Conservation (phyloP, 192 early-diverging fungal species). For the Linderina pennispora region DNA sequence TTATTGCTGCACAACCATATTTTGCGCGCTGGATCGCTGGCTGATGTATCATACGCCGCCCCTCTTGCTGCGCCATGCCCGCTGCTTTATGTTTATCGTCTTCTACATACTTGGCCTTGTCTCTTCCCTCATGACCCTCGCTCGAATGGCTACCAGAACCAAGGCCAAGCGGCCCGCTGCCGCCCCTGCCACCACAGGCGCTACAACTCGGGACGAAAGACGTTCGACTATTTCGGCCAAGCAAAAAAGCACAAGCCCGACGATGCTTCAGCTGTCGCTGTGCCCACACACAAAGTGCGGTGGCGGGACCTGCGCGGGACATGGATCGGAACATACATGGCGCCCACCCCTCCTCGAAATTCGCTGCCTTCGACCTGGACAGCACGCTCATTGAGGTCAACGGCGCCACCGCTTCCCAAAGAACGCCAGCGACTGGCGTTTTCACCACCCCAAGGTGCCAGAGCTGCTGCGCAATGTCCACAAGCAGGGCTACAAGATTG, state of each 20-base stretch:
- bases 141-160: too few relatives aligned
- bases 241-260: too few relatives aligned
- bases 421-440: constrained; percentile 75
- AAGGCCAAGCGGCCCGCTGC: too few relatives aligned
- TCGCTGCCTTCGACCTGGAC: constrained; percentile 57
- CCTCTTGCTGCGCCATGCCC: constrained; percentile 78
- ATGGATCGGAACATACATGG: constrained; percentile 33
- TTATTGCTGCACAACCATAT: constrained; percentile 57
- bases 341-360: constrained; percentile 24
- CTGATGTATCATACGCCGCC: too few relatives aligned
- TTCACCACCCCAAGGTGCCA: constrained; percentile 55
- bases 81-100: constrained; percentile 92
- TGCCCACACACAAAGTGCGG: constrained; percentile 65
- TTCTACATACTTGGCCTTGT: constrained; percentile 95
- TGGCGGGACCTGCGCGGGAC: constrained; percentile 34
- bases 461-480: constrained; percentile 53
- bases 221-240: too few relatives aligned
- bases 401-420: constrained; percentile 59
- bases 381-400: constrained; percentile 65
- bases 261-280: too few relatives aligned
- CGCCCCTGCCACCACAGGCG: too few relatives aligned
- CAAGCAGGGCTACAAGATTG: constrained; percentile 52
- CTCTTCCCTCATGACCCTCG: constrained; percentile 68
- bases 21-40: constrained; percentile 73
- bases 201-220: too few relatives aligned